A percentile compares a stretch with the other conserved stretches of the same genome.
These are phyloP conservation scores for Trichoderma sp. DNA, from an alignment of 2,329 filamentous ascomycete genomes.

Conservation along the genomic window DNA sequence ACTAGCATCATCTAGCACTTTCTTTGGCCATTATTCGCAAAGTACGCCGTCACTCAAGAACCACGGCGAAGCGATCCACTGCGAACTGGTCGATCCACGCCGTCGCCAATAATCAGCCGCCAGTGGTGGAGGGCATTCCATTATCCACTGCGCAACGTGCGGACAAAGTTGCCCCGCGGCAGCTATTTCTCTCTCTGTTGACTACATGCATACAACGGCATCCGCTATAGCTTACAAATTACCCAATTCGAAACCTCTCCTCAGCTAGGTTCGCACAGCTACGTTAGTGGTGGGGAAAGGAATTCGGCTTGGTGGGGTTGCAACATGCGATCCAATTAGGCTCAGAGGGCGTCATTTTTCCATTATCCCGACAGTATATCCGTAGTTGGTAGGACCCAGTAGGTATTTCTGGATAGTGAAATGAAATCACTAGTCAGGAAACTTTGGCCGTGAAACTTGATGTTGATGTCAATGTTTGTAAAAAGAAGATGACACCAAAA, in stretches of 20 bases:
- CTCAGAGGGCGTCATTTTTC: constrained; percentile 15
- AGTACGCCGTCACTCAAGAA: neutral
- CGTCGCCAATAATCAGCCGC: constrained; percentile 20
- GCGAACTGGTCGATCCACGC: neutral
- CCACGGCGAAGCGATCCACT: constrained; percentile 5
- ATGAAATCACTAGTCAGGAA: neutral
- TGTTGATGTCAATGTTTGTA: no score
- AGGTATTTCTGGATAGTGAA: neutral
- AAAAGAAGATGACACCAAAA: neutral
- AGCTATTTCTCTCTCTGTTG: constrained; percentile 17
- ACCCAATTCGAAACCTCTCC: neutral
- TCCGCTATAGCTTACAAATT: neutral
- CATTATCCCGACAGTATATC: constrained; percentile 14
- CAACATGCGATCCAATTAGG: constrained; percentile 25
- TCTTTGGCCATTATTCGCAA: neutral
- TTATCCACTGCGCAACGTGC: neutral
- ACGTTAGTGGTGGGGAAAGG: constrained; percentile 2
- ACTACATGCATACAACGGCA: neutral
- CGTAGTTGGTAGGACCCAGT: neutral
- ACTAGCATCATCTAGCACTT: constrained; percentile 1
- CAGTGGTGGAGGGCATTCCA: constrained; percentile 10
- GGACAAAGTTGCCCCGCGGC: constrained; percentile 28
- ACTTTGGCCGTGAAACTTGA: neutral
- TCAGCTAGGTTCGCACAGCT: neutral
- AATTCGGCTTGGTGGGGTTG: constrained; percentile 17